Conservation (phyloP, 495 filamentous ascomycete genomes). For the Penicillium tannophilum region DNA sequence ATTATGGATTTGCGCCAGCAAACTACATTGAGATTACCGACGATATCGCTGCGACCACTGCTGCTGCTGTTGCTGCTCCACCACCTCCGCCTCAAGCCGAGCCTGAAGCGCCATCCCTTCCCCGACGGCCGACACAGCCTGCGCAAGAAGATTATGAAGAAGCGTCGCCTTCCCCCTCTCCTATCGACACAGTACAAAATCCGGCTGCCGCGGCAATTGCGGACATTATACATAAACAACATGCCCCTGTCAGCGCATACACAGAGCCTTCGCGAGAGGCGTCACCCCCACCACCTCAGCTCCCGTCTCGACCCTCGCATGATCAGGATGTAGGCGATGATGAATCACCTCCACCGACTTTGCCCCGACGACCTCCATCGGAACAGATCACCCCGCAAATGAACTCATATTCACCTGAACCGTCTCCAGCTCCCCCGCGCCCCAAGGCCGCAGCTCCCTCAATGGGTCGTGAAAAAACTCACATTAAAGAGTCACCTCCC, state of each 20-base stretch:
- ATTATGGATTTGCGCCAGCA: constrained; percentile 94
- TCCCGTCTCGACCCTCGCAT: constrained; percentile 43
- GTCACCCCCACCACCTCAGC: constrained; percentile 41
- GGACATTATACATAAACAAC: constrained; percentile 64
- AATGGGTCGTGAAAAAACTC: constrained; percentile 34
- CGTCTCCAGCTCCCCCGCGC: constrained; percentile 29
- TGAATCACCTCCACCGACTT: constrained; percentile 58
- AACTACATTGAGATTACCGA: constrained; percentile 86
- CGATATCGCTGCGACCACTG: constrained; percentile 27
- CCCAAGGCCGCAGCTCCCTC: constrained; percentile 24
- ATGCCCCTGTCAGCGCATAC: constrained; percentile 30
- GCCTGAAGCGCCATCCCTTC: constrained; percentile 40
- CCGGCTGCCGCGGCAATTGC: constrained; percentile 74
- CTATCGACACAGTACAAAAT: constrained; percentile 51
- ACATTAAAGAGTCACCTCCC: constrained; percentile 59
- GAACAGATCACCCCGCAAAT: constrained; percentile 55
- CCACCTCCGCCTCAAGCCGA: constrained; percentile 33
- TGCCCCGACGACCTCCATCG: constrained; percentile 71
- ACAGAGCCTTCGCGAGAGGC: constrained; percentile 37
- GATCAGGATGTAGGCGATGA: constrained; percentile 60
- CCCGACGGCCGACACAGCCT: constrained; percentile 35
- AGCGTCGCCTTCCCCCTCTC: constrained; percentile 27
- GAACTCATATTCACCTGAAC: constrained; percentile 49
- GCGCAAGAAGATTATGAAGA: constrained; percentile 30
- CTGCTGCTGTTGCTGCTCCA: constrained; percentile 21